Base-by-base conservation (phyloP, 176 grass and related monocot genomes). In the Rhynchospora breviuscula region DNA sequence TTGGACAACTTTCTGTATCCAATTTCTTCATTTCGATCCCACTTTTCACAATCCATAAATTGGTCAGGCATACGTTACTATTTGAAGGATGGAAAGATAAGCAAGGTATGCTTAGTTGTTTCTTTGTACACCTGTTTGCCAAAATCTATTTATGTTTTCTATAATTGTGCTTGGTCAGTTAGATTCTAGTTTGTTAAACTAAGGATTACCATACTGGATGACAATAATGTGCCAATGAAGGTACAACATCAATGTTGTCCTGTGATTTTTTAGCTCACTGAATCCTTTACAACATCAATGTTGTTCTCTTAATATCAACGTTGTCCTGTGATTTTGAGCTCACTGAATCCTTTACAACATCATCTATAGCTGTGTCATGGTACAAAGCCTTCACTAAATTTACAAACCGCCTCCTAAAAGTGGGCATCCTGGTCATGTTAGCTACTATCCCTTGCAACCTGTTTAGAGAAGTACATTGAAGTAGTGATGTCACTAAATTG, bases 1-100 rank as follows among this genome's bases (percentile, higher is more conserved):
- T 93, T 99, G 43, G 97, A 95, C 46, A 99, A 99, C 81, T 95
- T 99, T 72, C 84, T 96, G 8, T 99, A 99, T 78, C 97, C 93
- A 10, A 48, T 99, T 82, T 96, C 89, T 84, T 93, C 97, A 59
- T 82, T 95, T 21, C 83, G 93, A 26, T 93, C 91, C 57, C 91
- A 93, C 84, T 96, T 96, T 79, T 89, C 97, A 63, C 89, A 99
- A 31, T 99, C 88, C 45, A 99, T 99, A 79, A 99, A 96, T 79
- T 99, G 97, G 93, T 99, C 93, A 85, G 97, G 97, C 80, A 90
- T 93, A 70, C 87, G 91, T 2, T 99, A 99, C 83, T 86, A 95
- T 84, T 90, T 99, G 88, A 95, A 88, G 87, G 83, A 95, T 86
- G 93, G 96, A 31, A 99, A 99, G 90, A 95, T 99, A 92, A 86